Evolutionary conservation across 164 flowering plant genomes (phyloP).

Genomic region (Chloranthus sessilifolius): DNA sequence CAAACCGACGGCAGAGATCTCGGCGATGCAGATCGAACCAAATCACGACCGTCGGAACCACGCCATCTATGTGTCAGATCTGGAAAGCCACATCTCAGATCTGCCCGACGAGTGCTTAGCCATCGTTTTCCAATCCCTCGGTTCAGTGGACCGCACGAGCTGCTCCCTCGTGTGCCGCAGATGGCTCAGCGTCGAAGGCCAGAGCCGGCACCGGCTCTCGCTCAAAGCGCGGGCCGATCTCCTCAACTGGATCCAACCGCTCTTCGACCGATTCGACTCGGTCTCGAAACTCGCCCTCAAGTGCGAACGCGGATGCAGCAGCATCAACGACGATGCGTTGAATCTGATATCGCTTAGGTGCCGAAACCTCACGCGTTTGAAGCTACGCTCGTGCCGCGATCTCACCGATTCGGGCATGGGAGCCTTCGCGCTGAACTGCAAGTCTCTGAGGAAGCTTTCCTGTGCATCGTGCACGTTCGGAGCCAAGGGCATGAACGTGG

Average conservation of each 20-base stretch:
- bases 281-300: slow-evolving; percentile 73
- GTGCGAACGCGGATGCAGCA: slow-evolving; percentile 65
- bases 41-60: slow-evolving; percentile 2
- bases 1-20: slow-evolving; percentile 24
- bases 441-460: slow-evolving; percentile 60
- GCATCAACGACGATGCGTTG: slow-evolving; percentile 70
- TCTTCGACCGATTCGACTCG: slow-evolving; percentile 69
- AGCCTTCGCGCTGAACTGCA: slow-evolving; percentile 51
- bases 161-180: slow-evolving; percentile 73
- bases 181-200: slow-evolving; percentile 73
- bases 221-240: slow-evolving; percentile 59
- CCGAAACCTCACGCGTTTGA: slow-evolving; percentile 60
- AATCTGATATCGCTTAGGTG: slow-evolving; percentile 54
- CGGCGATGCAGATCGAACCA: slow-evolving; percentile 11
- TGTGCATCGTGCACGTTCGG: slow-evolving; percentile 82
- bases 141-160: slow-evolving; percentile 57
- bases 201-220: slow-evolving; percentile 68
- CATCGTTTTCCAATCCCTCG: slow-evolving; percentile 57
- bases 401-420: slow-evolving; percentile 65
- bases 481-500: slow-evolving; percentile 62
- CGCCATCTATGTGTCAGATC: neutral
- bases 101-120: slow-evolving; percentile 90
- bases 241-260: slow-evolving; percentile 24
- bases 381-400: slow-evolving; percentile 85
- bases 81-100: slow-evolving; percentile 35